Conservation (phyloP, 1,139 yeast genomes). For the Hyphopichia fennica region DNA sequence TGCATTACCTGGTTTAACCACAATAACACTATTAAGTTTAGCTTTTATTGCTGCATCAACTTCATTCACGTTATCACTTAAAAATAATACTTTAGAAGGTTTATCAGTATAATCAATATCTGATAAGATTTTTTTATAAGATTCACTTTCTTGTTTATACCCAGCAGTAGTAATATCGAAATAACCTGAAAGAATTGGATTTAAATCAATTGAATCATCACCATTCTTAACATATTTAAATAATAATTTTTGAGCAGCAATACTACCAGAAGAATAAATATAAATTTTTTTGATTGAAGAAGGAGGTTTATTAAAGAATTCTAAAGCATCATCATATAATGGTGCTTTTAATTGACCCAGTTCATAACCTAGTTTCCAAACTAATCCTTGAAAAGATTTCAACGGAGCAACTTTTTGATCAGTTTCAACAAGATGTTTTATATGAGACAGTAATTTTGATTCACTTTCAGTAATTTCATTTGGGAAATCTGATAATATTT, state of each 20-base stretch:
- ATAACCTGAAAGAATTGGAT: constrained; percentile 57
- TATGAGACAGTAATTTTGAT: constrained; percentile 40
- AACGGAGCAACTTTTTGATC: constrained; percentile 80
- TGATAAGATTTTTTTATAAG: constrained; percentile 60
- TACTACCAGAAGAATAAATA: constrained; percentile 91
- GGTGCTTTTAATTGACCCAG: constrained; percentile 78
- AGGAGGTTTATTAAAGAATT: constrained; percentile 46
- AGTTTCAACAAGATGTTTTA: constrained; percentile 53
- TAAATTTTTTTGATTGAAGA: constrained; percentile 37
- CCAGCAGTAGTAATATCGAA: constrained; percentile 89
- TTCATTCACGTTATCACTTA: constrained; percentile 73
- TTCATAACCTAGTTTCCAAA: constrained; percentile 82
- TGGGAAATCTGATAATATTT: constrained; percentile 49
- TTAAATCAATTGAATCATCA: constrained; percentile 46
- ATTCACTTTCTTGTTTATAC: constrained; percentile 54
- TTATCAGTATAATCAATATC: constrained; percentile 34
- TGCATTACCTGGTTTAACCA: constrained; percentile 75
- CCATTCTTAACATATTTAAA: constrained; percentile 57
- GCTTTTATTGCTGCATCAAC: constrained; percentile 71
- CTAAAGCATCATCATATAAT: constrained; percentile 69
- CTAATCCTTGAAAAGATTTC: constrained; percentile 77
- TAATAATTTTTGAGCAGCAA: constrained; percentile 78
- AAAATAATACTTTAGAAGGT: constrained; percentile 50
- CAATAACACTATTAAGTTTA: constrained; percentile 61
- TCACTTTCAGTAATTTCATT: constrained; percentile 21